Conservation (phyloP, 495 filamentous ascomycete genomes). For the Xylaria castorea region DNA sequence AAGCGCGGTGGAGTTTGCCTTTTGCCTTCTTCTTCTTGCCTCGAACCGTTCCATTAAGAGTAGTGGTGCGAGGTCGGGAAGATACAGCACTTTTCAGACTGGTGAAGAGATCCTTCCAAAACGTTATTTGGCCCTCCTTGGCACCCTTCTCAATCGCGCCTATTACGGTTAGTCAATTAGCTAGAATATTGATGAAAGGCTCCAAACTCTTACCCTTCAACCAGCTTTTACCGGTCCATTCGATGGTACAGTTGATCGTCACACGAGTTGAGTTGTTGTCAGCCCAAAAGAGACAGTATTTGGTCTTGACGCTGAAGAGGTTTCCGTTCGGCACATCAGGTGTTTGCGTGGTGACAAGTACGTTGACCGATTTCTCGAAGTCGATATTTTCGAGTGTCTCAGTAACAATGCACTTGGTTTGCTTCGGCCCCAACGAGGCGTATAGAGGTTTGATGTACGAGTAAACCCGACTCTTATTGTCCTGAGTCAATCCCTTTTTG, state of each 20-base stretch:
- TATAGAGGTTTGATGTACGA: slow-evolving; percentile 92
- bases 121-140: slow-evolving; percentile 84
- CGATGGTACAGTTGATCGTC: slow-evolving; percentile 84
- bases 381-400: slow-evolving; percentile 83
- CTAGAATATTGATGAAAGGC: slow-evolving; percentile 4
- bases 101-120: slow-evolving; percentile 77
- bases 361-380: slow-evolving; percentile 82
- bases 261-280: slow-evolving; percentile 82
- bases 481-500: slow-evolving; percentile 74
- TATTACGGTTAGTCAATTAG: slow-evolving; percentile 26
- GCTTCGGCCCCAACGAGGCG: slow-evolving; percentile 85
- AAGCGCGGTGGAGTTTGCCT: slow-evolving; percentile 52
- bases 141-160: slow-evolving; percentile 96
- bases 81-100: slow-evolving; percentile 75
- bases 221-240: slow-evolving; percentile 99
- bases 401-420: slow-evolving; percentile 92
- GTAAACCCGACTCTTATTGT: slow-evolving; percentile 75
- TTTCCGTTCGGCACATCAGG: slow-evolving; percentile 96
- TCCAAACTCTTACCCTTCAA: slow-evolving; percentile 73
- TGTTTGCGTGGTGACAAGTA: slow-evolving; percentile 82
- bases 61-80: slow-evolving; percentile 61
- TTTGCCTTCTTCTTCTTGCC: slow-evolving; percentile 66
- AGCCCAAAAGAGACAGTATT: slow-evolving; percentile 93
- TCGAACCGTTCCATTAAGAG: slow-evolving; percentile 52
- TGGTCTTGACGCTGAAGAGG: slow-evolving; percentile 88